Evolutionary conservation across 129 eudicot genomes (phyloP).

Genomic region (Gnaphalium uliginosum): DNA sequence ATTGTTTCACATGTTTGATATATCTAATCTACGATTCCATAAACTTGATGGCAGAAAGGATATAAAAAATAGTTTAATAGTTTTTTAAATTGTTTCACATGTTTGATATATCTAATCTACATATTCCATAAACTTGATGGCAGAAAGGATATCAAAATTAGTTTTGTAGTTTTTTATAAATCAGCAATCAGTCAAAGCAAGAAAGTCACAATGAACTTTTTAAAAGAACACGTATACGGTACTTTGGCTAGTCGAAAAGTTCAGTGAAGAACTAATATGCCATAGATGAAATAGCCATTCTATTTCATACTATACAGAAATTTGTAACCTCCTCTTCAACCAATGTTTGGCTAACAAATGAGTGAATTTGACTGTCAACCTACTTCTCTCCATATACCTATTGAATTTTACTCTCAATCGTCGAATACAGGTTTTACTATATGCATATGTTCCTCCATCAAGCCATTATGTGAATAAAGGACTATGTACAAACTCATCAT

Average conservation of each 20-base stretch:
- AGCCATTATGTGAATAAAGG: background rate
- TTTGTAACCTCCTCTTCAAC: background rate
- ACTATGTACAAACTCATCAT: background rate
- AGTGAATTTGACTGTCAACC: background rate
- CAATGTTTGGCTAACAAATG: background rate
- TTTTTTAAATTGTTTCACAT: background rate
- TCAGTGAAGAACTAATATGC: constrained; percentile 1
- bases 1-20: constrained; percentile 6
- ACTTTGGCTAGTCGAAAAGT: background rate
- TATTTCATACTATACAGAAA: background rate
- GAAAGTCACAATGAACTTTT: constrained; percentile 2
- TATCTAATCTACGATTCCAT: background rate
- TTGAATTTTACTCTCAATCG: background rate
- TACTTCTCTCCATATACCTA: background rate
- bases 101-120: background rate
- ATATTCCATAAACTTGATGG: background rate
- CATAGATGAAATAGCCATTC: constrained; percentile 9
- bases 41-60: background rate
- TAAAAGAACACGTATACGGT: background rate
- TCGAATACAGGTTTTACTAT: background rate
- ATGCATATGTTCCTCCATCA: background rate
- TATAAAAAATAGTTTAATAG: background rate
- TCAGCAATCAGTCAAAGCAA: background rate
- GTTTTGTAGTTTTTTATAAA: background rate
- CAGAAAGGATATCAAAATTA: background rate